phyloP scores from a whole-genome alignment of 371 early-diverging fungal species.

The Circinella umbellata region DNA sequence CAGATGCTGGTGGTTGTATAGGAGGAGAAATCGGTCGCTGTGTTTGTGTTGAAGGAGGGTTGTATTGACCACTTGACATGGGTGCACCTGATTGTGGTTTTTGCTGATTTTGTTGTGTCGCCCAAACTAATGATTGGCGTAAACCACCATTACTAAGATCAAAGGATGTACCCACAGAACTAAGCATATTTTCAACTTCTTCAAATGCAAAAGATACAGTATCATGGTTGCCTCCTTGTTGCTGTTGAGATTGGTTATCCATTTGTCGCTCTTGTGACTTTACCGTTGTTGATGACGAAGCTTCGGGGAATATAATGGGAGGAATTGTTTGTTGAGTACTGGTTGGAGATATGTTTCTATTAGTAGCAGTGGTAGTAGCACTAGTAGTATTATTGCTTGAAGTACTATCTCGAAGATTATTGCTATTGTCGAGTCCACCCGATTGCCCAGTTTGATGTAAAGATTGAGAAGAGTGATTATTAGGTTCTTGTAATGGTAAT shows the following conservation, averaged over 20 bases:
- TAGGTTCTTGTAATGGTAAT: not conserved
- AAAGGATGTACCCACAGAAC: slow-evolving; percentile 10
- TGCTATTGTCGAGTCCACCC: not conserved
- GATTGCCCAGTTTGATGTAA: not conserved
- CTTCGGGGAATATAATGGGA: not conserved
- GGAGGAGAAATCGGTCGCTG: not conserved
- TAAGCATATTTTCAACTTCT: slow-evolving; percentile 25
- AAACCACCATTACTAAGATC: not conserved
- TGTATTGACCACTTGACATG: not conserved
- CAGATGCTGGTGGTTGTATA: not conserved
- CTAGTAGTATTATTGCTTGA: not conserved
- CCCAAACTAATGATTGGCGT: not conserved
- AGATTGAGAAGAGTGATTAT: not conserved
- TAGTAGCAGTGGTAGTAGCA: not conserved
- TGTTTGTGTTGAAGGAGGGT: not conserved
- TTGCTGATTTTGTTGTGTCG: not conserved
- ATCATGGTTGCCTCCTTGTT: slow-evolving; percentile 11
- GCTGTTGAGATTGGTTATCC: not conserved
- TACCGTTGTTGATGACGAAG: not conserved
- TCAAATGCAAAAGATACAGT: slow-evolving; percentile 22
- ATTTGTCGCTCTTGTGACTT: not conserved
- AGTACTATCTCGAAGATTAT: not conserved
- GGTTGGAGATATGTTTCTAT: no score
- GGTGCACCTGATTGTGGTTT: not conserved
- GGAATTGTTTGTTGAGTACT: not conserved